Base-by-base conservation (phyloP, 148 eudicot species). In the Agrostemma githago region DNA sequence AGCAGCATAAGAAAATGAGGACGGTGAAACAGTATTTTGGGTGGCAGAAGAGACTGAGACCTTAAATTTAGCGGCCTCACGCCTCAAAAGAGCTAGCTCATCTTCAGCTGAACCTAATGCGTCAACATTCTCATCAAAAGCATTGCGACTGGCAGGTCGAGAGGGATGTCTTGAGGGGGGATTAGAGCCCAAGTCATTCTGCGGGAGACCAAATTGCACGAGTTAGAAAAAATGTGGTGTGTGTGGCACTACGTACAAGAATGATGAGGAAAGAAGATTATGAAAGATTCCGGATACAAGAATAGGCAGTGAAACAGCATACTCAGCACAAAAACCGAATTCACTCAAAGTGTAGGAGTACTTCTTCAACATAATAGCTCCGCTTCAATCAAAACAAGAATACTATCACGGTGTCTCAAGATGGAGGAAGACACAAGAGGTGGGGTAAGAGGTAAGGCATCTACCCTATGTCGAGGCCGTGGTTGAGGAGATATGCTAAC, bases 1-100 rank as follows among this genome's bases (percentile, higher is more conserved):
- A 83, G 99, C 90, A 83, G 99, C 99, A 85, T 96, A 92, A 70
- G 91, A 83, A 82, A 85, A 90, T 7, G 99, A 90, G 14, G 83
- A 57, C 70, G 96, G 84, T 41, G 71, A 67, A 17, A 54, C 51
- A 17, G 15, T 51, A 67, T 17, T 43, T 6, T 17, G 71, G 26
- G 56, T 6, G 19, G 81, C 73, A 70, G 86, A 79, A 61, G 74
- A 72, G 57, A 67, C 84, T 75, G 74, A 72, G 57, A 67, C 84
- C 76, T 82, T 88, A 43, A 61, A 59, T 71, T 81, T 81, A 20
- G 89, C 62, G 71, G 56, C 78, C 39, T 87, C 91, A 17, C 68
- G 79, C 6, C 76, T 88, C 71, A 89, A 72, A 71, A 80, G 86
- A 77, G 88, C 83, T 79, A 90, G 85, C 78, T 93, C 96, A 68